A percentile compares a stretch with the other conserved stretches of the same genome.
Evolutionary conservation across 2,329 filamentous ascomycete species (phyloP).

Genomic region (Penicillium sclerotigenum): DNA sequence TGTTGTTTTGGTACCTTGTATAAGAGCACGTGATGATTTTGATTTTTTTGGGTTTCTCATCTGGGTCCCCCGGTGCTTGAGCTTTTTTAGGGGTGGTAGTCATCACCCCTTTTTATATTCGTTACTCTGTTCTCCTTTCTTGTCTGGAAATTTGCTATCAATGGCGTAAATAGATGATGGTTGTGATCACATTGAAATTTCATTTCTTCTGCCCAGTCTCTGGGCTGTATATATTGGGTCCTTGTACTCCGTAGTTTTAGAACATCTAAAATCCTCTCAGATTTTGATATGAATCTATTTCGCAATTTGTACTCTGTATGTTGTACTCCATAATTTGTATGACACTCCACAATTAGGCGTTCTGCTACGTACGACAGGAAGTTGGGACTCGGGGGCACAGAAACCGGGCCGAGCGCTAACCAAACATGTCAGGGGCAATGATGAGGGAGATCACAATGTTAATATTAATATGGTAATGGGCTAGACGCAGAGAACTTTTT

Average conservation of each 20-base stretch:
- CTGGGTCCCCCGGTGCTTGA: constrained; percentile 1
- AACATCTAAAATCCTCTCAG: not conserved
- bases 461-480: not conserved
- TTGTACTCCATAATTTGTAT: not conserved
- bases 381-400: not conserved
- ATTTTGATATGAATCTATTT: not conserved
- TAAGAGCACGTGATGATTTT: constrained; percentile 21
- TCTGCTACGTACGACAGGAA: not conserved
- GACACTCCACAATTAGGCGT: not conserved
- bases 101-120: constrained; percentile 4
- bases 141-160: not conserved
- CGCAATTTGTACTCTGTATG: not conserved
- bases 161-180: constrained; percentile 10
- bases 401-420: not conserved
- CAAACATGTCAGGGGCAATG: not conserved
- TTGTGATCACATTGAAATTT: constrained; percentile 3
- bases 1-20: constrained; percentile 12
- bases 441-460: not conserved
- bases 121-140: not conserved
- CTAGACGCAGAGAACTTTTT: constrained; percentile 4
- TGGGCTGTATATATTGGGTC: constrained; percentile 6
- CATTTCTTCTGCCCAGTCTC: not conserved
- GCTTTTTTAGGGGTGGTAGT: not conserved
- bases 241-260: not conserved
- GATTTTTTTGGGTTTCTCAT: constrained; percentile 12